Conservation (phyloP, 2,329 filamentous ascomycete genomes). For the Talaromyces sp. region DNA sequence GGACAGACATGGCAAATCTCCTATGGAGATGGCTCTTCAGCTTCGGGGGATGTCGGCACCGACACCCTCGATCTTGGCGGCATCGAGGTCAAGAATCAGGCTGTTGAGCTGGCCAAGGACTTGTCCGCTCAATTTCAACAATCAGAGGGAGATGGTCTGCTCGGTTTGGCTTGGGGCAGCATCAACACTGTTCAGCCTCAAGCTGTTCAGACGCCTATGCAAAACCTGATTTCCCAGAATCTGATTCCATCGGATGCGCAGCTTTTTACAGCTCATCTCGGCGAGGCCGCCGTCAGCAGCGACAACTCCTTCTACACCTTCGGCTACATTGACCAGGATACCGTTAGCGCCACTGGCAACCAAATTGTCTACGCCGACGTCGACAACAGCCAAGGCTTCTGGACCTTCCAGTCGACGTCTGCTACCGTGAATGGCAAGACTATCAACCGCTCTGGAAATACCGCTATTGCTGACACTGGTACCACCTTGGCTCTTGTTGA, state of each 20-base stretch:
- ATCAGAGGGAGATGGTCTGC: slow-evolving; percentile 59
- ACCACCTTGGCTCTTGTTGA: slow-evolving; percentile 65
- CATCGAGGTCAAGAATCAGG: slow-evolving; percentile 58
- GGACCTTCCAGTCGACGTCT: slow-evolving; percentile 59
- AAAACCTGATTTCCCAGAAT: slow-evolving; percentile 62
- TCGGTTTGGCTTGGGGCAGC: slow-evolving; percentile 62
- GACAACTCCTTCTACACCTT: slow-evolving; percentile 66
- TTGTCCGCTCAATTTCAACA: slow-evolving; percentile 57
- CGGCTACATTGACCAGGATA: slow-evolving; percentile 65
- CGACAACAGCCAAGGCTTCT: slow-evolving; percentile 64
- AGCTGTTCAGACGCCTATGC: slow-evolving; percentile 59
- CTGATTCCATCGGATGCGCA: slow-evolving; percentile 53
- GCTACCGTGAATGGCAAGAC: slow-evolving; percentile 56
- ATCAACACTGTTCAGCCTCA: slow-evolving; percentile 61
- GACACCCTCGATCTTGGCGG: slow-evolving; percentile 62
- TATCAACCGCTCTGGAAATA: slow-evolving; percentile 53
- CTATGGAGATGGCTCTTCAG: slow-evolving; percentile 66
- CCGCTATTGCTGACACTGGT: slow-evolving; percentile 67
- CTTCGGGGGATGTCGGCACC: slow-evolving; percentile 61
- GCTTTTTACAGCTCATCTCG: slow-evolving; percentile 64
- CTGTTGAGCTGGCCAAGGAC: slow-evolving; percentile 60
- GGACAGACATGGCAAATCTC: slow-evolving; percentile 60
- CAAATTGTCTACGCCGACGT: slow-evolving; percentile 59
- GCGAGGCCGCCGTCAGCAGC: slow-evolving; percentile 45
- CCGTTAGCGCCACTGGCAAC: slow-evolving; percentile 52